Evolutionary conservation across 768 basidiomycete genomes (phyloP).

Genomic region (Cytidiella melzeri): DNA sequence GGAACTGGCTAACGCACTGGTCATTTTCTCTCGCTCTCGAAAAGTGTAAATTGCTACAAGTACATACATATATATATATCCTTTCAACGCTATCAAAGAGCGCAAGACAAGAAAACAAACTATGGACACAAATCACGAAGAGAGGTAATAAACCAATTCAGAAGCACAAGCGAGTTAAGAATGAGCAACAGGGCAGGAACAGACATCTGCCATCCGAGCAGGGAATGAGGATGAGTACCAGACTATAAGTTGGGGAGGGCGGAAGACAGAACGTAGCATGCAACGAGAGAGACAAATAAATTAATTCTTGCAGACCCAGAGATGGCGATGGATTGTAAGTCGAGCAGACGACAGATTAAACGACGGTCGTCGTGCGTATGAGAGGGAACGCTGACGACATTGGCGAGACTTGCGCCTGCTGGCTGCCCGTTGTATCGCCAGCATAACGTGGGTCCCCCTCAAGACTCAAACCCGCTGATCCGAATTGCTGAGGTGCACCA

Average conservation of each 20-base stretch:
- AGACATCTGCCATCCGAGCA: too few relatives aligned
- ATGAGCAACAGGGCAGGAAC: not conserved
- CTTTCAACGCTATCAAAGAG: too few relatives aligned
- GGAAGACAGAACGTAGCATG: not conserved
- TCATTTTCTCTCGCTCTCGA: too few relatives aligned
- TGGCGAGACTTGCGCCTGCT: constrained; percentile 55
- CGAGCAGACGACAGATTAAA: not conserved
- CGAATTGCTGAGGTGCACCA: constrained; percentile 16
- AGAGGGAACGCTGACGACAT: constrained; percentile 80
- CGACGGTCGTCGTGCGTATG: constrained; percentile 11
- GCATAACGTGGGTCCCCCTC: constrained; percentile 17
- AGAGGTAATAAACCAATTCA: not conserved
- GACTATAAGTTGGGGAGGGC: too few relatives aligned
- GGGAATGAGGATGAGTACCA: too few relatives aligned
- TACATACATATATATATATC: too few relatives aligned
- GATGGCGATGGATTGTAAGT: not conserved
- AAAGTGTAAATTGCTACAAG: too few relatives aligned
- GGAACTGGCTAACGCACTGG: too few relatives aligned
- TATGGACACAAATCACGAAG: too few relatives aligned
- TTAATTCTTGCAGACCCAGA: not conserved
- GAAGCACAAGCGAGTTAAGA: not conserved
- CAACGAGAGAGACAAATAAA: not conserved
- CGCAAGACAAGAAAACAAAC: too few relatives aligned
- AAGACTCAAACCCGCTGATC: constrained; percentile 10
- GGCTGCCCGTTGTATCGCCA: constrained; percentile 33